phyloP scores from a whole-genome alignment of 441 rosid species.

The Croton setiger region DNA sequence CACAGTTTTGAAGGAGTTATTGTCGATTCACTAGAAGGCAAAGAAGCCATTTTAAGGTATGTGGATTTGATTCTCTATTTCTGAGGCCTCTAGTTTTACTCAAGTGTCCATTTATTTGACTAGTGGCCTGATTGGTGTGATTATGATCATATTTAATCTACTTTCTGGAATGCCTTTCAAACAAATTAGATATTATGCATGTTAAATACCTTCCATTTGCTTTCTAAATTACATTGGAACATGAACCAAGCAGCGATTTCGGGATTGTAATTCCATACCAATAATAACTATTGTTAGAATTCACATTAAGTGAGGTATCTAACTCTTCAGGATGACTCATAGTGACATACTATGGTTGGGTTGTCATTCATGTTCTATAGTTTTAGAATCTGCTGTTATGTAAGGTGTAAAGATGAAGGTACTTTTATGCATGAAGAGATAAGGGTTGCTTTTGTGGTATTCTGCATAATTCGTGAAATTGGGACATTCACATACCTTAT shows the following conservation, averaged over 20 bases:
- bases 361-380: background rate
- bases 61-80: constrained; percentile 21
- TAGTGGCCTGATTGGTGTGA: background rate
- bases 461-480: background rate
- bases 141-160: background rate
- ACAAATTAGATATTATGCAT: background rate
- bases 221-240: background rate
- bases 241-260: background rate
- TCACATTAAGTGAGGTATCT: background rate
- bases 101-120: constrained; percentile 16
- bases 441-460: background rate
- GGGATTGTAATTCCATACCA: background rate
- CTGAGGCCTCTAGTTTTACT: background rate
- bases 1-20: constrained; percentile 89
- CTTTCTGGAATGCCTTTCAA: background rate
- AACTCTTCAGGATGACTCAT: background rate
- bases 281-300: background rate
- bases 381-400: background rate
- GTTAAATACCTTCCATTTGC: background rate
- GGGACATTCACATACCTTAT: background rate
- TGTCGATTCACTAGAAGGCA: constrained; percentile 79
- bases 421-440: background rate
- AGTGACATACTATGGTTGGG: background rate
- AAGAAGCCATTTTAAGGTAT: constrained; percentile 78
- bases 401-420: background rate